phyloP scores from a whole-genome alignment of 2,329 filamentous ascomycete genomes.

The Exutisphaerella laricina region DNA sequence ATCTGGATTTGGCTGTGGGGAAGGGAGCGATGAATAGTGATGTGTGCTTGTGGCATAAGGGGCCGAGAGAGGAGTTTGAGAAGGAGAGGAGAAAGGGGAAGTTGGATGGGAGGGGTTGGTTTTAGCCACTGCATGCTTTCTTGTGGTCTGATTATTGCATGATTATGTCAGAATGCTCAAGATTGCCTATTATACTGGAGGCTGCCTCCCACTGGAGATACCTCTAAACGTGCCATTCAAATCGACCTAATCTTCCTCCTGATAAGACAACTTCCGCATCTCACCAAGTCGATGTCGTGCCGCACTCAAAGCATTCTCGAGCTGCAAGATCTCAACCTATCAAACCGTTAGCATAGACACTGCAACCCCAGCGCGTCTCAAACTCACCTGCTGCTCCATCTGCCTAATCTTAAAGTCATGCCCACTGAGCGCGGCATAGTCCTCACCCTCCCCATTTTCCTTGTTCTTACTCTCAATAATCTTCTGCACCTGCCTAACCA shows the following conservation, averaged over 20 bases:
- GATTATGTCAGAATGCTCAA: too few species aligned
- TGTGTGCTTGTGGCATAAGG: conserved; percentile 38
- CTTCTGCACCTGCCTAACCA: conserved; percentile 88
- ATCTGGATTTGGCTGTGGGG: conserved; percentile 42
- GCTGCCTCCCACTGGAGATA: too few species aligned
- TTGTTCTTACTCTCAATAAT: conserved; percentile 85
- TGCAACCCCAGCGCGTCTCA: background rate
- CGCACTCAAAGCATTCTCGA: conserved; percentile 77
- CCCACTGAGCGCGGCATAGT: conserved; percentile 80
- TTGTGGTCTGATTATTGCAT: too few species aligned
- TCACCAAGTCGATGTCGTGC: conserved; percentile 83
- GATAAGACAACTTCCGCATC: conserved; percentile 97
- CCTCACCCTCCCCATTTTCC: conserved; percentile 71
- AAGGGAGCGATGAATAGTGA: conserved; percentile 29
- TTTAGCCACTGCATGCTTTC: too few species aligned
- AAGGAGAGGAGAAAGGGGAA: conserved; percentile 38
- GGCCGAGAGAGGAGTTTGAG: conserved; percentile 43
- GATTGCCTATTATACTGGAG: too few species aligned
- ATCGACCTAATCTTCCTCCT: conserved; percentile 62
- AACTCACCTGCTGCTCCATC: conserved; percentile 98
- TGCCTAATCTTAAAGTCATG: conserved; percentile 98
- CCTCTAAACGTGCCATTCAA: too few species aligned
- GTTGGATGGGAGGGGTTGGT: conserved; percentile 41
- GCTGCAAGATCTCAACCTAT: conserved; percentile 92
- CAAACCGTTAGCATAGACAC: conserved; percentile 13